phyloP scores from a whole-genome alignment of 345 rosid species.

The Laguncularia racemosa region DNA sequence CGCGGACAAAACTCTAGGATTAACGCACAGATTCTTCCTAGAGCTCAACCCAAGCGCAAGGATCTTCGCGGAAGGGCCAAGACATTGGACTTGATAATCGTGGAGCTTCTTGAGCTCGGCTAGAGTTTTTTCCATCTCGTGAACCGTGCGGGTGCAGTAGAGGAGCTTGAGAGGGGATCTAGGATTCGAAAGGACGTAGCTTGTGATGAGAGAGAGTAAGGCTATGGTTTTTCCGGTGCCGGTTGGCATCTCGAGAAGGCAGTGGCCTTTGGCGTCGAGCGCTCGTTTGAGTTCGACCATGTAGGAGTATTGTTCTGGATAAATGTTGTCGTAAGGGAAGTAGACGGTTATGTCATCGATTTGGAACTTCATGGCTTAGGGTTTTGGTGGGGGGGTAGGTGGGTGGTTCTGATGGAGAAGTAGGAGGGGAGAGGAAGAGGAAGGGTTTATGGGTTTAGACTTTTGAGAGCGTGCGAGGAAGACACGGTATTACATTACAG shows the following conservation, averaged over 20 bases:
- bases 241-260: conserved; percentile 98
- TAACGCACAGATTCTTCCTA: conserved; percentile 85
- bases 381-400: no score
- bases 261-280: conserved; percentile 93
- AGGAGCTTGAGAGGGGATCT: conserved; percentile 67
- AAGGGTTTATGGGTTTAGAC: not conserved
- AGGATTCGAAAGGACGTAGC: conserved; percentile 71
- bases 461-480: no score
- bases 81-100: conserved; percentile 55
- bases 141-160: conserved; percentile 95
- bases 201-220: conserved; percentile 83
- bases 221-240: conserved; percentile 98
- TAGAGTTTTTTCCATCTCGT: conserved; percentile 97
- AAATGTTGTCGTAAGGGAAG: conserved; percentile 91
- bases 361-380: conserved; percentile 60
- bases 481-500: no score
- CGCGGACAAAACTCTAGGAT: conserved; percentile 60
- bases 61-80: conserved; percentile 66
- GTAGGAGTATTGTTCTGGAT: conserved; percentile 89
- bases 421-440: not conserved
- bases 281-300: conserved; percentile 94
- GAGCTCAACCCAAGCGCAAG: conserved; percentile 82
- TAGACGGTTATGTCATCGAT: conserved; percentile 82
- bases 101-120: conserved; percentile 78
- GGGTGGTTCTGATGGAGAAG: not conserved